A percentile compares a stretch with the other conserved stretches of the same genome.
phyloP scores from a whole-genome alignment of 108 stramenopile species.

The Cyclotella kingstonii region DNA sequence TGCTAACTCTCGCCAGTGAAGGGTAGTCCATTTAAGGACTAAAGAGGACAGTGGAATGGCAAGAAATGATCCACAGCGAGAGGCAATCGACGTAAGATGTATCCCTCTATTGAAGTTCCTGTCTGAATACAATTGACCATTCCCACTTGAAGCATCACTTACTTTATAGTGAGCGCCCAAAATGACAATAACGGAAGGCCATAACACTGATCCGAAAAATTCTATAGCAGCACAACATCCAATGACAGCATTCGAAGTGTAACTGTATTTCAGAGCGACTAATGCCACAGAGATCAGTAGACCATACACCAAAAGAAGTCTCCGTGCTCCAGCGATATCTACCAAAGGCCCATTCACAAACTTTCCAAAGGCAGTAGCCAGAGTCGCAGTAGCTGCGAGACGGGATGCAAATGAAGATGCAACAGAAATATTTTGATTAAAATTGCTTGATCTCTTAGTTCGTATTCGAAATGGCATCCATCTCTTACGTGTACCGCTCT shows the following conservation, averaged over 20 bases:
- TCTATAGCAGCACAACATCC: constrained; percentile 69
- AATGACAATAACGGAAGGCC: constrained; percentile 71
- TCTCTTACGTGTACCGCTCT: constrained; percentile 33
- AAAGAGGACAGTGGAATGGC: constrained; percentile 61
- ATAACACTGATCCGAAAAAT: constrained; percentile 68
- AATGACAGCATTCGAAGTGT: constrained; percentile 37
- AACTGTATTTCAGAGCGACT: constrained; percentile 46
- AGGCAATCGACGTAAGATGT: constrained; percentile 65
- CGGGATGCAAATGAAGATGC: constrained; percentile 57
- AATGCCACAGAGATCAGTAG: constrained; percentile 49
- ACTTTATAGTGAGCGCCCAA: constrained; percentile 67
- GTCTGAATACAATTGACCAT: constrained; percentile 20
- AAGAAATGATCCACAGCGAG: constrained; percentile 66
- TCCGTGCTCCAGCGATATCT: constrained; percentile 70
- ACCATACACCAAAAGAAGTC: constrained; percentile 51
- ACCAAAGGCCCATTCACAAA: constrained; percentile 71
- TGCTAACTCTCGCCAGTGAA: constrained; percentile 61
- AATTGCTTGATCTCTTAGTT: no score
- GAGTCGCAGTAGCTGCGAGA: constrained; percentile 62
- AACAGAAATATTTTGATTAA: constrained; percentile 14
- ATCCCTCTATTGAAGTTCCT: constrained; percentile 68
- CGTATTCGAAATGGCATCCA: constrained; percentile 38
- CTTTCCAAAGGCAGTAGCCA: constrained; percentile 72
- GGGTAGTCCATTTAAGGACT: constrained; percentile 48
- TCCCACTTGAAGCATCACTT: constrained; percentile 12